Evolutionary conservation across 768 basidiomycete genomes (phyloP).

Genomic region (Tylopilus sp.): DNA sequence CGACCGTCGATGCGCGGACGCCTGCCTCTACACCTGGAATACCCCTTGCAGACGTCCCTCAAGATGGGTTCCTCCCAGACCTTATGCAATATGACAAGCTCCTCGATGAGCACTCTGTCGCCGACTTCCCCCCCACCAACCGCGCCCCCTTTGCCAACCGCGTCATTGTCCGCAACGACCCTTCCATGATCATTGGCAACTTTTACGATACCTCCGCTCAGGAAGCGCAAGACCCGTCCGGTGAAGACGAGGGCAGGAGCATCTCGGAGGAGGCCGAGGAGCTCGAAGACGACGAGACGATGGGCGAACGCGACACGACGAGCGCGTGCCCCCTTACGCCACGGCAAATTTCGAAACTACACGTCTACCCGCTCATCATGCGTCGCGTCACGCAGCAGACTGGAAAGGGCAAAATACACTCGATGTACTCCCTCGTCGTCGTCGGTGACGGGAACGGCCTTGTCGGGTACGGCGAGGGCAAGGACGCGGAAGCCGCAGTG

Average conservation of each 20-base stretch:
- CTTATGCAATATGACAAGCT: constrained; percentile 61
- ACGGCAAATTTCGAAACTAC: constrained; percentile 31
- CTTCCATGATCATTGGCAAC: constrained; percentile 55
- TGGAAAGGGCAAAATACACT: constrained; percentile 84
- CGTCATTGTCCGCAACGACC: constrained; percentile 67
- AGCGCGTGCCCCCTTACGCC: constrained; percentile 16
- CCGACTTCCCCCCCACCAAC: constrained; percentile 50
- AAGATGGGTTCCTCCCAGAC: constrained; percentile 45
- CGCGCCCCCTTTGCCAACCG: constrained; percentile 56
- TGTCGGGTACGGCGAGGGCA: constrained; percentile 80
- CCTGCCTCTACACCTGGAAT: constrained; percentile 9
- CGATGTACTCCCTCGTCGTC: constrained; percentile 59
- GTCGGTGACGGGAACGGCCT: constrained; percentile 83
- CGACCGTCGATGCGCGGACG: background rate
- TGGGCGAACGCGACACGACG: constrained; percentile 15
- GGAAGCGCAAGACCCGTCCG: background rate
- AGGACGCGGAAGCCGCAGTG: constrained; percentile 52
- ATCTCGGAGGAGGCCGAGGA: constrained; percentile 15
- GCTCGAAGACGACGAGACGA: constrained; percentile 19
- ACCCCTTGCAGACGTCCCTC: constrained; percentile 20
- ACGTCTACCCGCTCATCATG: constrained; percentile 39
- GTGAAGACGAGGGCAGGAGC: constrained; percentile 9
- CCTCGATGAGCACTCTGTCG: constrained; percentile 56
- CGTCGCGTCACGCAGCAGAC: constrained; percentile 84
- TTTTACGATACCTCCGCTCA: constrained; percentile 23